These are phyloP conservation scores for Colletotrichum sp. DNA, from an alignment of 2,329 filamentous ascomycete species.

Conservation along the genomic window DNA sequence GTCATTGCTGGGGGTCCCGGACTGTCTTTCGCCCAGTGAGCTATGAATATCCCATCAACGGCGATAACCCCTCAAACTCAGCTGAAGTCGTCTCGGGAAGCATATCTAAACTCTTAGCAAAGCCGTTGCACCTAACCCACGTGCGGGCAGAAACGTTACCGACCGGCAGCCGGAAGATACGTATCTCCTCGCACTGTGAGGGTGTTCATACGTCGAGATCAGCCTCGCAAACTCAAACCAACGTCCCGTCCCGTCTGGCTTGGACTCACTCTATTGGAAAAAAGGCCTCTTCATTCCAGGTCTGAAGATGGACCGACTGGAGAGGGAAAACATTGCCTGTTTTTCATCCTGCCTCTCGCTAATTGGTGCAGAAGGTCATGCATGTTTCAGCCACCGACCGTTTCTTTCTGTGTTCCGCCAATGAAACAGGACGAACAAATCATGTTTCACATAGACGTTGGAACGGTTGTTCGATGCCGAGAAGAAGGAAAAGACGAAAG, in stretches of 20 bases:
- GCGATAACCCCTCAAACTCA: neutral
- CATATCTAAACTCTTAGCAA: neutral
- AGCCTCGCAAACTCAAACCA: neutral
- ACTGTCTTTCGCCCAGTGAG: neutral
- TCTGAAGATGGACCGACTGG: neutral
- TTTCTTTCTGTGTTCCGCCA: neutral
- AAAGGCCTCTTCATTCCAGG: neutral
- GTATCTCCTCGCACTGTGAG: neutral
- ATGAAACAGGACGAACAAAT: neutral
- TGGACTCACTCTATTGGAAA: neutral
- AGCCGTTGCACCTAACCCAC: neutral
- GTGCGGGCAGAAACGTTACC: neutral
- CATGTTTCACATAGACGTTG: neutral
- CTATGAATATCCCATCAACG: neutral
- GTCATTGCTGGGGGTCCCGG: neutral
- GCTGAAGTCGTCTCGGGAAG: neutral
- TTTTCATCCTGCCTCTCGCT: neutral
- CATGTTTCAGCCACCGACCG: neutral
- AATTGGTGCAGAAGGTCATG: neutral
- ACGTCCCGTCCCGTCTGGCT: neutral
- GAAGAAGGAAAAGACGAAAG: neutral
- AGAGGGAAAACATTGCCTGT: neutral
- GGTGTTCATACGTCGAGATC: neutral
- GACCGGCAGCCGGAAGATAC: neutral
- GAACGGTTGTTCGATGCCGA: neutral